These are phyloP conservation scores for Lactarius hengduanensis DNA, from an alignment of 768 basidiomycete species.

Conservation along the genomic window DNA sequence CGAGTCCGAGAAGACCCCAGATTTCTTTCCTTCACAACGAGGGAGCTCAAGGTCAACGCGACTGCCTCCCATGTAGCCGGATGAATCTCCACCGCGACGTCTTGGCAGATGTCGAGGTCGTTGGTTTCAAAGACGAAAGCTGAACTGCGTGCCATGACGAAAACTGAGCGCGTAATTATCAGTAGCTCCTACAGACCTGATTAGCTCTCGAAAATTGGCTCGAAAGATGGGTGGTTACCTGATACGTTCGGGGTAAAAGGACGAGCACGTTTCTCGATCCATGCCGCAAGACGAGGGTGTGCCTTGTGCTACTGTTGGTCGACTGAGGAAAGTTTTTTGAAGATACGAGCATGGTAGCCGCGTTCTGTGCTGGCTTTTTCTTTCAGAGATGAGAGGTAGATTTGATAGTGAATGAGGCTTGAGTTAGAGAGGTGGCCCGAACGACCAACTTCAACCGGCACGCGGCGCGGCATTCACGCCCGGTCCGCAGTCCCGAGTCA, in stretches of 20 bases:
- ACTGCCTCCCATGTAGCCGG: conserved; percentile 21
- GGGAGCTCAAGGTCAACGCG: conserved; percentile 10
- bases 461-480: background rate
- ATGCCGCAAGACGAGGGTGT: conserved; percentile 14
- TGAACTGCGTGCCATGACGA: background rate
- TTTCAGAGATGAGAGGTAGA: background rate
- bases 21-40: conserved; percentile 1
- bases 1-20: background rate
- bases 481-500: no score
- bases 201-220: background rate
- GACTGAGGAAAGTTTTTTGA: conserved; percentile 16
- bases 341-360: conserved; percentile 15
- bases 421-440: background rate
- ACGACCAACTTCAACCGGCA: background rate
- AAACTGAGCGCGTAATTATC: background rate
- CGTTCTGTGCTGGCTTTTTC: background rate
- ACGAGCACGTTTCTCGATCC: conserved; percentile 16
- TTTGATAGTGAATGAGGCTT: background rate
- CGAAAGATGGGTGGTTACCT: background rate
- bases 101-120: conserved; percentile 25
- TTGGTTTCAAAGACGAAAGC: conserved; percentile 19
- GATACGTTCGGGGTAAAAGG: conserved; percentile 16
- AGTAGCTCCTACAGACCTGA: conserved; percentile 14
- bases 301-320: background rate
- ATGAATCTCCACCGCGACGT: conserved; percentile 21